These are phyloP conservation scores for Yamadazyma blattariae DNA, from an alignment of 1,139 yeast species.

Conservation along the genomic window DNA sequence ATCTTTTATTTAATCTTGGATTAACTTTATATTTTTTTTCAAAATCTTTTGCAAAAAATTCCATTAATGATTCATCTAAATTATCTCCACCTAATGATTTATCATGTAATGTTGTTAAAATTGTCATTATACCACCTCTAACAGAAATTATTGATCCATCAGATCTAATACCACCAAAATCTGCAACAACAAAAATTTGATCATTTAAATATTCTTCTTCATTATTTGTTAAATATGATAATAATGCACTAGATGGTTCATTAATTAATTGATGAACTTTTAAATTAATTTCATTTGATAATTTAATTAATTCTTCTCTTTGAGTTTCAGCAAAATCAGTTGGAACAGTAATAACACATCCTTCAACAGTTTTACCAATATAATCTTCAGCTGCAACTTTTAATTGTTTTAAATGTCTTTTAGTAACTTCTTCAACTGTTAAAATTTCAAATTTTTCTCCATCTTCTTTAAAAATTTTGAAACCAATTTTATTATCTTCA, in stretches of 20 bases:
- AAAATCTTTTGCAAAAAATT: slow-evolving; percentile 88
- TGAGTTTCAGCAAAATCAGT: slow-evolving; percentile 80
- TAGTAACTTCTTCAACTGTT: slow-evolving; percentile 72
- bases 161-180: slow-evolving; percentile 94
- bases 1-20: slow-evolving; percentile 79
- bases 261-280: slow-evolving; percentile 82
- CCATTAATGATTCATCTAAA: slow-evolving; percentile 77
- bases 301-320: slow-evolving; percentile 57
- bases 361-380: slow-evolving; percentile 76
- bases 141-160: slow-evolving; percentile 94
- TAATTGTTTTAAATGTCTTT: slow-evolving; percentile 80
- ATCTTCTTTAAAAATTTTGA: slow-evolving; percentile 51
- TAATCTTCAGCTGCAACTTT: slow-evolving; percentile 91
- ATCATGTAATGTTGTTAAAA: slow-evolving; percentile 84
- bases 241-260: slow-evolving; percentile 91
- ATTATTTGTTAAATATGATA: slow-evolving; percentile 64
- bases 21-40: slow-evolving; percentile 81
- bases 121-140: slow-evolving; percentile 91
- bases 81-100: slow-evolving; percentile 82
- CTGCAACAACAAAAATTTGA: slow-evolving; percentile 87
- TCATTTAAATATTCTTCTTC: slow-evolving; percentile 62
- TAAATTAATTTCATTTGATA: slow-evolving; percentile 72
- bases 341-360: slow-evolving; percentile 88
- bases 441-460: slow-evolving; percentile 47
- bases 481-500: slow-evolving; percentile 67